Percentiles rank a stretch among this genome's conserved stretches.
Evolutionary conservation across 352 stramenopile genomes (phyloP).

Genomic region (Phytophthora sp.): DNA sequence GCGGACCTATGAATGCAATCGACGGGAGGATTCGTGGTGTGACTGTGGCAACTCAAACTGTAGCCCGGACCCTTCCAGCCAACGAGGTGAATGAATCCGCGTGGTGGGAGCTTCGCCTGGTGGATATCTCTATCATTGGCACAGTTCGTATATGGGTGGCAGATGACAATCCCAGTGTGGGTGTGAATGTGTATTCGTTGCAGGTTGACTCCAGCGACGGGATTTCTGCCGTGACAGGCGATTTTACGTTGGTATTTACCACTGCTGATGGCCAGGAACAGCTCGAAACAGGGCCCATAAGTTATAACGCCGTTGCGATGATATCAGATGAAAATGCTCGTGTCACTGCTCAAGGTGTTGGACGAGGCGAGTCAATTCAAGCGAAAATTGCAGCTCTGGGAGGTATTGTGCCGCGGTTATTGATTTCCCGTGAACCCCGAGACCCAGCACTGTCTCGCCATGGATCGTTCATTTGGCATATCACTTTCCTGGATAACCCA

Average conservation of each 20-base stretch:
- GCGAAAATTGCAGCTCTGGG: slow-evolving; percentile 51
- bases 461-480: slow-evolving; percentile 67
- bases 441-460: slow-evolving; percentile 34
- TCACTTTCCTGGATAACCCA: slow-evolving; percentile 66
- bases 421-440: slow-evolving; percentile 54
- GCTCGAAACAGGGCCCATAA: slow-evolving; percentile 40
- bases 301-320: slow-evolving; percentile 65
- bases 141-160: slow-evolving; percentile 69
- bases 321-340: slow-evolving; percentile 52
- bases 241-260: slow-evolving; percentile 53
- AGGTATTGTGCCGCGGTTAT: slow-evolving; percentile 36
- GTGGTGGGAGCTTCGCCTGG: slow-evolving; percentile 78
- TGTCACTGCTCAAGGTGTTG: slow-evolving; percentile 42
- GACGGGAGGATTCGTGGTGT: slow-evolving; percentile 57
- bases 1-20: slow-evolving; percentile 66
- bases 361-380: slow-evolving; percentile 58
- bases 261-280: slow-evolving; percentile 21
- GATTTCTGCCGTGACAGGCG: slow-evolving; percentile 35
- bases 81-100: slow-evolving; percentile 33
- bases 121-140: slow-evolving; percentile 48
- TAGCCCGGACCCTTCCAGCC: slow-evolving; percentile 51
- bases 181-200: slow-evolving; percentile 38
- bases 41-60: slow-evolving; percentile 45
- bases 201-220: slow-evolving; percentile 44
- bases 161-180: slow-evolving; percentile 23